phyloP scores from a whole-genome alignment of 2,329 filamentous ascomycete genomes.

The Chaetomium sp. region DNA sequence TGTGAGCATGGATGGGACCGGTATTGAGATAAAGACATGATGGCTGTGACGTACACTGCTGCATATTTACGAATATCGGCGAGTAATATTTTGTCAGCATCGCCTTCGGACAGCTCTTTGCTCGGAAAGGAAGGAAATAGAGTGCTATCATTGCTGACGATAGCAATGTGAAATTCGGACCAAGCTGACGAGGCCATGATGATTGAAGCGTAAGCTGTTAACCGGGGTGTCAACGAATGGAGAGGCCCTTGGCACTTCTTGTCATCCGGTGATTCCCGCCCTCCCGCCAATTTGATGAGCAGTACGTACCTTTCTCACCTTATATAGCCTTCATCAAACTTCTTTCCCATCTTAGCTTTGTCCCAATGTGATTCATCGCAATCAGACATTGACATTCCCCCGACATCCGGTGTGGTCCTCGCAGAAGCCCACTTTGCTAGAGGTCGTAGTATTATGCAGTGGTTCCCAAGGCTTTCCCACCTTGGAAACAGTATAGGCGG shows the following conservation, averaged over 20 bases:
- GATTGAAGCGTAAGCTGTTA: neutral
- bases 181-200: neutral
- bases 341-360: no score
- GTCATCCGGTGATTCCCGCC: no score
- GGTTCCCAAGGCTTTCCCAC: neutral
- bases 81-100: neutral
- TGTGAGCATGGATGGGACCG: neutral
- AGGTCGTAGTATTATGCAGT: neutral
- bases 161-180: neutral
- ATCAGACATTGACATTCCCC: no score
- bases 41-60: neutral
- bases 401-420: neutral
- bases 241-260: no score
- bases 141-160: neutral
- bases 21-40: neutral
- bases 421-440: neutral
- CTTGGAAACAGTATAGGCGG: neutral
- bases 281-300: no score
- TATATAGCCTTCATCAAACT: no score
- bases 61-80: neutral
- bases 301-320: no score
- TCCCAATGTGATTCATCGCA: no score
- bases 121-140: neutral
- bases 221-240: neutral
- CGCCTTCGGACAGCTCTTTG: neutral